Base-by-base conservation (phyloP, 2,329 filamentous ascomycete species). In the Apiospora saccharicola region DNA sequence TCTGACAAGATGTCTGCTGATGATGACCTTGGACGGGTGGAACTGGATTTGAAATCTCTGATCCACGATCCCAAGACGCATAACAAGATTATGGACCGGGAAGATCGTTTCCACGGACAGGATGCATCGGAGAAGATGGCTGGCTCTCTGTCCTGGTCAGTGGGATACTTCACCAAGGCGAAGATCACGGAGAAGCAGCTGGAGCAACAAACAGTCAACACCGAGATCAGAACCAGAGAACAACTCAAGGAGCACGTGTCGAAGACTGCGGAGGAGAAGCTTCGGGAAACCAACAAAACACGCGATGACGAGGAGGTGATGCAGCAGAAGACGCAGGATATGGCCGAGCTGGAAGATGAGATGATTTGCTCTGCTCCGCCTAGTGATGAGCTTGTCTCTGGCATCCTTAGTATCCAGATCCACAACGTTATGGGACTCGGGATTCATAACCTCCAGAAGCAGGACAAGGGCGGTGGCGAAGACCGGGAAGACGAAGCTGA, bases 21-120 rank as follows among this genome's bases (percentile, higher is more conserved):
- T 77, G 92, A 94, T 76, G 92, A 94, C 76, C 84, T 94, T 1
- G 92, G 93, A 22, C 88, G 92, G 22, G 92, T 94, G 19, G 92
- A 94, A 78, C 81, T 94, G 12, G 88, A 90, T 73, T 80, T 94
- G 44, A 91, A 91, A 77, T 81, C 89, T 4, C 77, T 94, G 7
- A 93, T 94, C 88, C 86, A 85, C 71, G 85, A 83, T 64, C 78
- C 86, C 0, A 84, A 89, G 30, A 90, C 90, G 0, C 89, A 89
- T 71, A 91, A 91, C 70, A 87, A 84, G 73, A 90, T 93, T 83
- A 85, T 85, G 71, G 85, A 92, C 57, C 86, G 92, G 0, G 85
- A 88, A 73, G 92, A 94, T 78, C 87, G 90, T 1, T 92, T 94
- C 79, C 85, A 84, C 51, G 90, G 91, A 5, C 84, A 93, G 70